Percentiles rank a stretch among this genome's conserved stretches.
phyloP scores from a whole-genome alignment of 257 asterid species.

The Salvia splendens region DNA sequence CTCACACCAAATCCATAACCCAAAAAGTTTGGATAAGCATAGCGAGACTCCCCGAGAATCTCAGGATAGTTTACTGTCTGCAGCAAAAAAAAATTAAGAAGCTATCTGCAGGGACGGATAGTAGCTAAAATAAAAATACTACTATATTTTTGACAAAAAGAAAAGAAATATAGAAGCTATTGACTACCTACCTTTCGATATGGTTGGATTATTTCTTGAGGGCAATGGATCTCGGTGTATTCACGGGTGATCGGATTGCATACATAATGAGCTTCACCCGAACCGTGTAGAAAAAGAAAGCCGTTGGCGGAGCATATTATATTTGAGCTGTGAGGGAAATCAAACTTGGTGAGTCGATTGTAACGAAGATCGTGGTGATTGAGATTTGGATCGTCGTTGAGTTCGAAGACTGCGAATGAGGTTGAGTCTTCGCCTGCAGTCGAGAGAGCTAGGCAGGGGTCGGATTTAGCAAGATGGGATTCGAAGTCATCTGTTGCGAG shows the following conservation, averaged over 20 bases:
- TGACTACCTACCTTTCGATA: not conserved
- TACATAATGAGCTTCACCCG: conserved; percentile 17
- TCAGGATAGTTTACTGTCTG: not conserved
- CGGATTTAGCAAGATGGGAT: conserved; percentile 3
- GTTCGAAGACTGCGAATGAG: not conserved
- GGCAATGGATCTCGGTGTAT: conserved; percentile 32
- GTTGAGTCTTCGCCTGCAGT: not conserved
- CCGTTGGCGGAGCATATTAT: conserved; percentile 35
- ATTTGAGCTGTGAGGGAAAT: not conserved
- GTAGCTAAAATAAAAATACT: too few species aligned
- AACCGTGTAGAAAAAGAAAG: conserved; percentile 22
- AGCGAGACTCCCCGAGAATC: not conserved
- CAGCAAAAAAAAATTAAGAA: not conserved
- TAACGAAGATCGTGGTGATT: conserved; percentile 13
- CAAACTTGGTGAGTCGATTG: conserved; percentile 19
- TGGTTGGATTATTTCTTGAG: not conserved
- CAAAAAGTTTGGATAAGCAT: conserved; percentile 25
- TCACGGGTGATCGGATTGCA: conserved; percentile 52
- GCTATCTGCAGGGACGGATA: too few species aligned
- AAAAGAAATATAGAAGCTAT: too few species aligned
- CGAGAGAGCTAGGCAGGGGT: not conserved
- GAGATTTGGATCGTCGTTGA: not conserved
- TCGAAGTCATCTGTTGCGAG: not conserved
- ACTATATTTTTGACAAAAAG: too few species aligned
- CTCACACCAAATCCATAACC: conserved; percentile 50